Base-by-base conservation (phyloP, 495 filamentous ascomycete species). In the Penicillium riverlandense region DNA sequence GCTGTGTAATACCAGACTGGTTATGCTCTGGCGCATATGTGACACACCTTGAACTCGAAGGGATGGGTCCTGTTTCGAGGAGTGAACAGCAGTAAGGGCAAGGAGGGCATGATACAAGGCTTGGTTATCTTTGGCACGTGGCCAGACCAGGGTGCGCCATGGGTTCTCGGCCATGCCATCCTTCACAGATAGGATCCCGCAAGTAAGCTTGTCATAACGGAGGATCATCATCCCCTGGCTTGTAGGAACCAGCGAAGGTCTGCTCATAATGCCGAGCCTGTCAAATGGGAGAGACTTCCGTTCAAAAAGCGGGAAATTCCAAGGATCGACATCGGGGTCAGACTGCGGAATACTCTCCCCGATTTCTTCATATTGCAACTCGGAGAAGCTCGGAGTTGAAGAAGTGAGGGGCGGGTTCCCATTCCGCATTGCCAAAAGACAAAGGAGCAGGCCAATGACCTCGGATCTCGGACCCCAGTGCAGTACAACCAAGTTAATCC, bases 91-190 rank as follows among this genome's bases (percentile, higher is more conserved):
- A 3, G 86, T 82, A 72, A 90, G 78, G 0, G 86, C 78, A 38
- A 79, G 77, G 40, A 90, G 75, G 7, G 86, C 86, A 69, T 89
- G 80, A 41, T 80, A 84, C n/a, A 90, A 61, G 1, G 83, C 83
- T 2, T 83, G 79, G 9, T 75, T 83, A 15, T 80, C 71, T 50
- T 66, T 70, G 6, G 82, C 84, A 32, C 89, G 50, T 1, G 85
- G 86, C 83, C 83, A 88, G 7, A 90, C 65, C 15, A 85, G 67
- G 0, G 76, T 88, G 31, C 83, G 72, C 86, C 86, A 90, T 2
- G 85, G 85, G 52, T 90, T 90, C 57, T 88, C 85, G 14, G 68
- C 76, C 11, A 70, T 71, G 0, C 85, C 86, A 61, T 89, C 85
- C 41, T 71, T 73, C 40, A 90, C 70, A 7, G 85, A 89, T 29